Base-by-base conservation (phyloP, 139 green algal species). In the Chlamydomonas sp. region DNA sequence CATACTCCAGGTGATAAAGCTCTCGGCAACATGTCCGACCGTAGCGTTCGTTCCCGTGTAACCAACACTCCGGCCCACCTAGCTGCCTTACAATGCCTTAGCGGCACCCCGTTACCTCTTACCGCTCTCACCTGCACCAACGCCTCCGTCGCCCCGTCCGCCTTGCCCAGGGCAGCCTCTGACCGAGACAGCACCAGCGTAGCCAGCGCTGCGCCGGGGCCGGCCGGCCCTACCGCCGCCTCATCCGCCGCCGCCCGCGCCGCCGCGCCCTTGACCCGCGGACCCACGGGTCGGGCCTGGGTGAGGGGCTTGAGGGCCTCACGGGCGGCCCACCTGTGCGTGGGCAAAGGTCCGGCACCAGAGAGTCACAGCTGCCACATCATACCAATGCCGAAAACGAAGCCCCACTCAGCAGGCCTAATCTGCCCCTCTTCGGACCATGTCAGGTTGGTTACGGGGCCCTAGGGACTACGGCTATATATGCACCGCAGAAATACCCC, bases 301-400 rank as follows among this genome's bases (percentile, higher is more conserved):
- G 20, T 89, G 71, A 89, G 61, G 78, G 78, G 59, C 18, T 68
- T 82, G 6, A 83, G 60, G 12, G 78, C 76, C 77, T 78, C 71
- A 8, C 67, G 67, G 0, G 88, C 88, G 5, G 89, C 89, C 89
- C 89, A 91, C 83, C 82, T 86, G 88, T n/a, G 72, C 4, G 49
- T 59, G 57, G 74, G 16, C 49, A 8, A 18, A 57, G 59, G 1
- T 2, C 5, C 66, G 59, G 59, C 58, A 80, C 5, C 12, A 15
- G 66, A 75, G 63, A 84, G 74, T 6, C 3, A 49, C 14, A 7
- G 8, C 31, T 49, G 31, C 31, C 31, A 49, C 78, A 18, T 3
- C 9, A 15, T 66, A 49, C 9, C 6, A 76, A 16, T 6, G 4
- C 4, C 14, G 12, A 31, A 5, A 73, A 73, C 14, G 20, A 31